Percentiles rank a stretch among this genome's conserved stretches.
Evolutionary conservation across 2,329 filamentous ascomycete genomes (phyloP).

Genomic region (Alternaria triticimaculans): DNA sequence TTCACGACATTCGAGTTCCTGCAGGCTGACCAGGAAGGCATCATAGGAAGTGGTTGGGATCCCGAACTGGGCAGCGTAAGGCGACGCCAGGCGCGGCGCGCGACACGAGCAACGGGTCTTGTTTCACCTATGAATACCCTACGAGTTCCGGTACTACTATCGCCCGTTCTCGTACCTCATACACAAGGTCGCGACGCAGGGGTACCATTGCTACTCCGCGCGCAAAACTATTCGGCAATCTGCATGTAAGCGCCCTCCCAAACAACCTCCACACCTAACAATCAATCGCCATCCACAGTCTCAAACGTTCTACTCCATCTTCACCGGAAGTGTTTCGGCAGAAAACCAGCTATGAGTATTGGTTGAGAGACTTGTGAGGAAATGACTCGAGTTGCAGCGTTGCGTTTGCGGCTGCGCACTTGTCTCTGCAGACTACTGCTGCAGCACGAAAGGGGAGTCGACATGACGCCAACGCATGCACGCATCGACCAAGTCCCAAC

Average conservation of each 20-base stretch:
- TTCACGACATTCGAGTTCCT: conserved; percentile 30
- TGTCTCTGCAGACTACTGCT: conserved; percentile 24
- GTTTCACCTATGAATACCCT: conserved; percentile 38
- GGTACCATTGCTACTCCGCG: conserved; percentile 16
- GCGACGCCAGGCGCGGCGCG: conserved; percentile 26
- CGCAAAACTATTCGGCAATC: conserved; percentile 11
- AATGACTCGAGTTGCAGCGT: conserved; percentile 26
- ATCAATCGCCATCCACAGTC: conserved; percentile 3
- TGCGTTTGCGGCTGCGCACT: conserved; percentile 25
- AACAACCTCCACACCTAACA: conserved; percentile 1
- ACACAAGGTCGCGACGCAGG: conserved; percentile 38
- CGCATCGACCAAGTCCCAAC: conserved; percentile 32
- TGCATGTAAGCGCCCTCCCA: conserved; percentile 30
- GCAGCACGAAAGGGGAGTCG: conserved; percentile 33
- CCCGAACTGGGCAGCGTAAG: conserved; percentile 26
- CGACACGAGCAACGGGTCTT: conserved; percentile 38
- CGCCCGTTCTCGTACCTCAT: conserved; percentile 14
- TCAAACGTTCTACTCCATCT: conserved; percentile 1
- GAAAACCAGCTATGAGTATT: background rate
- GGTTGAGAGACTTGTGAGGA: conserved; percentile 6
- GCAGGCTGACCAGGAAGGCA: conserved; percentile 35
- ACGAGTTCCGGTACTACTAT: conserved; percentile 27
- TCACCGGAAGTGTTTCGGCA: background rate
- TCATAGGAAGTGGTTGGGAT: conserved; percentile 25
- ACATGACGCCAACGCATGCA: conserved; percentile 38